phyloP scores from a whole-genome alignment of 768 basidiomycete species.

The Phanerochaete carnosa region DNA sequence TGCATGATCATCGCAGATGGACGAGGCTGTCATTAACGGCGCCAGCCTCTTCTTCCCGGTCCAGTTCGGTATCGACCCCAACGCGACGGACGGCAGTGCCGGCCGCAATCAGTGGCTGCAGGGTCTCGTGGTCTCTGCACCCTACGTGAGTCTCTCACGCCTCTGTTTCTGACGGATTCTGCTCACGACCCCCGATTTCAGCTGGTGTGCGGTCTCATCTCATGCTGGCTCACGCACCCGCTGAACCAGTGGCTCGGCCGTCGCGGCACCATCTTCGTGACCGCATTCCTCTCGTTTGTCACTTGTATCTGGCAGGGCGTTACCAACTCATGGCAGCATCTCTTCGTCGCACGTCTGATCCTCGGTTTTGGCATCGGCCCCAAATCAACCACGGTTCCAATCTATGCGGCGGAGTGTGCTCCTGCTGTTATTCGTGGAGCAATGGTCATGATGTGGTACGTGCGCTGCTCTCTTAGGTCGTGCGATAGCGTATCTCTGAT shows the following conservation, averaged over 20 bases:
- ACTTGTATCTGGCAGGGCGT: slow-evolving; percentile 54
- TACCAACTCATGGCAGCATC: slow-evolving; percentile 55
- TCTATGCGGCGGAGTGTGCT: slow-evolving; percentile 72
- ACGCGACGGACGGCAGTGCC: slow-evolving; percentile 10
- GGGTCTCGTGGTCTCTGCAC: slow-evolving; percentile 69
- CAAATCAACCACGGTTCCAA: slow-evolving; percentile 62
- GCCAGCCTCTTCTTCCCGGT: slow-evolving; percentile 51
- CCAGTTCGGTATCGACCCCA: slow-evolving; percentile 51
- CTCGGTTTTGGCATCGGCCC: slow-evolving; percentile 55
- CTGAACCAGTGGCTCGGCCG: slow-evolving; percentile 59
- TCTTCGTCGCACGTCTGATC: slow-evolving; percentile 54
- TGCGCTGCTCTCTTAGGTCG: slow-evolving; percentile 2
- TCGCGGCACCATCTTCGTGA: slow-evolving; percentile 50
- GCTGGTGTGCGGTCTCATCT: slow-evolving; percentile 49
- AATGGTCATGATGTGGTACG: slow-evolving; percentile 84
- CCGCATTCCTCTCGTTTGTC: slow-evolving; percentile 39
- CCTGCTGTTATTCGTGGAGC: slow-evolving; percentile 84
- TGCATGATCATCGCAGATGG: slow-evolving; percentile 35
- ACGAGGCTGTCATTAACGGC: slow-evolving; percentile 55
- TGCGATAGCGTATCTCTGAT: not conserved
- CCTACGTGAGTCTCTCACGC: slow-evolving; percentile 29
- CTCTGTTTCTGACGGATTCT: not conserved
- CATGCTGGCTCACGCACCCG: slow-evolving; percentile 71
- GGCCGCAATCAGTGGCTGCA: slow-evolving; percentile 64
- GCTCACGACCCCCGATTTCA: not conserved